Evolutionary conservation across 306 rosid species (phyloP), one percentile per base, ranked within the genome.

Genomic region (Dryas octopetala): DNA sequence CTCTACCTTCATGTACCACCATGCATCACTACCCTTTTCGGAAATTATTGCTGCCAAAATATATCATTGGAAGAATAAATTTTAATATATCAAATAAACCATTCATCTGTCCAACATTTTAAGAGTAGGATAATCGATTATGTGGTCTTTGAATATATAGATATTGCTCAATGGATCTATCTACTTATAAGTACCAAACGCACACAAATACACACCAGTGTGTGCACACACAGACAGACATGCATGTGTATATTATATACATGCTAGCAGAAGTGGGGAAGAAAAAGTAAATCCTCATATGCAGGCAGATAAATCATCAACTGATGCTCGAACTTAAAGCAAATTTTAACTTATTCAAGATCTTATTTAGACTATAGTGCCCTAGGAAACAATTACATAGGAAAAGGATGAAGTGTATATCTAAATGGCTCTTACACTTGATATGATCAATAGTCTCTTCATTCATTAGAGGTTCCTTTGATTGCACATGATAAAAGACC

Each of bases 1-100:
- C 83, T 90, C 93, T 70, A 96, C 92, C 76, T 79, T 86, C 98
- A 96, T 89, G 87, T 89, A 89, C 98, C 99, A 96, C 99, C 99
- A 96, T 51, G 98, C 99, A 84, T 96, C 99, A 83, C 99, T 90
- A 73, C 99, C 99, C 91, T 88, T 96, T 77, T 86, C 85, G 55
- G 98, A 85, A 76, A 96, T 81, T 83, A 96, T 89, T 75, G 92
- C 98, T 96, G 91, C 78, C 74, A 80, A 52, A 53, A 76, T 61
- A 83, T 80, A 77, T 41, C 67, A 79, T 74, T 75, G 62, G 46
- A 75, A 67, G 58, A 72, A 55, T 23, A 68, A 72, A 46, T 7
- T 49, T 47, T 9, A 1, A 48, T 64, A 60, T 64, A 73, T 73
- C 19, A 65, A 38, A 44, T 48, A 59, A 72, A 52, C 63, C 19